Conservation (phyloP, 2,329 filamentous ascomycete genomes). For the Akanthomyces muscarius region DNA sequence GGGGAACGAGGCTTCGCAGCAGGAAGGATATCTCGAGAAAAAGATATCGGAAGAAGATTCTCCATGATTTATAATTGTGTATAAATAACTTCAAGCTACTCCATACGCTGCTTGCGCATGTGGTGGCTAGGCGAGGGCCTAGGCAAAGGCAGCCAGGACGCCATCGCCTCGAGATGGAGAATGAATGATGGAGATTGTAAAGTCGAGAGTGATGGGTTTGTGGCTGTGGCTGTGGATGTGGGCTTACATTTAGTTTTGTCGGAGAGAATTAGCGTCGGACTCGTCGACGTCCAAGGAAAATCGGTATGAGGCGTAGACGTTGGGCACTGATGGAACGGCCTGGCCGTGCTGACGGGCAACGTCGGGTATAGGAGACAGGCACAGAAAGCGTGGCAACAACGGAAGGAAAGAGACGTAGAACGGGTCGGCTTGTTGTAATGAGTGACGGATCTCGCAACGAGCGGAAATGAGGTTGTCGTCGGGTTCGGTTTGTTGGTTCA, state of each 20-base stretch:
- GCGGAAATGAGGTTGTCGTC: background rate
- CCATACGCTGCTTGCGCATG: no score
- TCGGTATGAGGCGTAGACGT: background rate
- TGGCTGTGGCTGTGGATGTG: no score
- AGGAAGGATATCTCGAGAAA: no score
- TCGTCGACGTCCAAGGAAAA: background rate
- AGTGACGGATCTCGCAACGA: background rate
- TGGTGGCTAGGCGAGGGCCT: no score
- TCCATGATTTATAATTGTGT: no score
- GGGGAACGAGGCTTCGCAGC: background rate
- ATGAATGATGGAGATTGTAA: no score
- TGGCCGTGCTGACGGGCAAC: background rate
- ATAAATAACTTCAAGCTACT: no score
- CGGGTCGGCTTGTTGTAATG: background rate
- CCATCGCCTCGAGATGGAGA: no score
- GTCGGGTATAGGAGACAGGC: background rate
- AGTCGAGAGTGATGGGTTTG: no score
- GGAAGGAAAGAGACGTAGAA: background rate
- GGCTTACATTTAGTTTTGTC: background rate
- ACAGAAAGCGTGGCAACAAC: background rate
- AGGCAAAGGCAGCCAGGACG: no score
- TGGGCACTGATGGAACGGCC: background rate
- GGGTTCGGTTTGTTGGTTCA: constrained; percentile 1
- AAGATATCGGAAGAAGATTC: no score
- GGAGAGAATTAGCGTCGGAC: background rate